Conservation (phyloP, 345 rosid species). For the Populus nigra region DNA sequence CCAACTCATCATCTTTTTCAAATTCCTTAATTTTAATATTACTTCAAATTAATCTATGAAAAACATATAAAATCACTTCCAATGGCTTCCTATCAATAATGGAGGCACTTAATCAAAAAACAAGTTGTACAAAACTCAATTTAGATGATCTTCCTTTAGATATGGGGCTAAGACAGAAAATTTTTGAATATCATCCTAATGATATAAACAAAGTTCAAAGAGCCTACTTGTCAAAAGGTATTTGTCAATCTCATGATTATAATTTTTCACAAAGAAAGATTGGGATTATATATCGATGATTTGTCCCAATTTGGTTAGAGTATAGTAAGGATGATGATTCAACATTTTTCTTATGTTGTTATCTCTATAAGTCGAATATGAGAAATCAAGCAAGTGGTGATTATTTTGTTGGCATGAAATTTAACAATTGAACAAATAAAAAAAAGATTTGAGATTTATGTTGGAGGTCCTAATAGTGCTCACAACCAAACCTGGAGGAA, state of each 20-base stretch:
- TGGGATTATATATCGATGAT: neutral
- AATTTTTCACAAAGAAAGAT: neutral
- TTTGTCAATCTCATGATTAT: neutral
- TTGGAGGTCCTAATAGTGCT: neutral
- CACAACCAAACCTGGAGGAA: neutral
- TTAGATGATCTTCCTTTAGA: neutral
- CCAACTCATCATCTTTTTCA: no score
- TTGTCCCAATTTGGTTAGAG: slow-evolving; percentile 12
- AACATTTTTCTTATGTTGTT: slow-evolving; percentile 5
- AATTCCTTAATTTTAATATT: no score
- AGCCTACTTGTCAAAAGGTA: neutral
- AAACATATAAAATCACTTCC: no score
- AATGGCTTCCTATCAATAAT: no score
- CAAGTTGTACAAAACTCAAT: no score
- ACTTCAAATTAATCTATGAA: no score
- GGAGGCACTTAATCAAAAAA: no score
- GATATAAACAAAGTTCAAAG: neutral
- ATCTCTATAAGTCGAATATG: neutral
- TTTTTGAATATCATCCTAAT: neutral
- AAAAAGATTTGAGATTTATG: neutral
- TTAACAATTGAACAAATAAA: neutral
- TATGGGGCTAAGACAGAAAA: neutral
- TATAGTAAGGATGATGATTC: neutral
- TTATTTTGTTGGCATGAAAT: neutral
- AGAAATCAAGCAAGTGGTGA: neutral